Conservation (phyloP, 108 stramenopile species). For the Discostella stelligeroides region DNA sequence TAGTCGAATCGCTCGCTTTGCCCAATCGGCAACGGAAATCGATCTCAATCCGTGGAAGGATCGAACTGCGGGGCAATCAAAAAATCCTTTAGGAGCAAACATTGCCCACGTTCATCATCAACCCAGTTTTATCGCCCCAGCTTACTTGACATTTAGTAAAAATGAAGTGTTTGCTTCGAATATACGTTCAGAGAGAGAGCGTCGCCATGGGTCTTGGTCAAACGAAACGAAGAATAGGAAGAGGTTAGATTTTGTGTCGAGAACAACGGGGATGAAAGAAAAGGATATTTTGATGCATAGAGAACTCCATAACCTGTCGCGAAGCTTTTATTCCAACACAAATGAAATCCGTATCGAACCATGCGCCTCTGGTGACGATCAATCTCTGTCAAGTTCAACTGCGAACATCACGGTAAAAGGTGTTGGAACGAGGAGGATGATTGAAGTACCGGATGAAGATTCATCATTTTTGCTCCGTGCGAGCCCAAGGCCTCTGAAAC, state of each 20-base stretch:
- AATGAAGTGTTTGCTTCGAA: conserved; percentile 81
- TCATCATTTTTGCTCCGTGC: conserved; percentile 83
- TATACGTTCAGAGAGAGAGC: conserved; percentile 71
- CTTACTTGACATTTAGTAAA: conserved; percentile 72
- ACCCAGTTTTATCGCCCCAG: conserved; percentile 47
- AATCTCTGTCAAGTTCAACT: conserved; percentile 20
- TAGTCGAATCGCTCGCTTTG: conserved; percentile 44
- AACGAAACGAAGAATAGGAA: conserved; percentile 46
- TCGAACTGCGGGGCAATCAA: not conserved
- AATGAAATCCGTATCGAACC: conserved; percentile 60
- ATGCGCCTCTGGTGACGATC: conserved; percentile 23
- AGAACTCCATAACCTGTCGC: conserved; percentile 76
- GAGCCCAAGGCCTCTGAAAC: conserved; percentile 64
- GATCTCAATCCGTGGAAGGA: conserved; percentile 15
- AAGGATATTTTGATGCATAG: conserved; percentile 55
- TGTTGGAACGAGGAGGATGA: conserved; percentile 54
- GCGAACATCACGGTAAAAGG: conserved; percentile 71
- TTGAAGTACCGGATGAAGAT: conserved; percentile 88
- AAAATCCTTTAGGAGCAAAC: conserved; percentile 6
- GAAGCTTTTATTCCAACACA: conserved; percentile 72
- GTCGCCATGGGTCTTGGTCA: conserved; percentile 63
- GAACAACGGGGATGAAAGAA: conserved; percentile 49
- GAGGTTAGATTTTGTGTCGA: conserved; percentile 47
- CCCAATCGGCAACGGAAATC: conserved; percentile 40
- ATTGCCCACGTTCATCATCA: conserved; percentile 25